phyloP scores from a whole-genome alignment of 192 early-diverging fungal genomes.

The Podila horticola region DNA sequence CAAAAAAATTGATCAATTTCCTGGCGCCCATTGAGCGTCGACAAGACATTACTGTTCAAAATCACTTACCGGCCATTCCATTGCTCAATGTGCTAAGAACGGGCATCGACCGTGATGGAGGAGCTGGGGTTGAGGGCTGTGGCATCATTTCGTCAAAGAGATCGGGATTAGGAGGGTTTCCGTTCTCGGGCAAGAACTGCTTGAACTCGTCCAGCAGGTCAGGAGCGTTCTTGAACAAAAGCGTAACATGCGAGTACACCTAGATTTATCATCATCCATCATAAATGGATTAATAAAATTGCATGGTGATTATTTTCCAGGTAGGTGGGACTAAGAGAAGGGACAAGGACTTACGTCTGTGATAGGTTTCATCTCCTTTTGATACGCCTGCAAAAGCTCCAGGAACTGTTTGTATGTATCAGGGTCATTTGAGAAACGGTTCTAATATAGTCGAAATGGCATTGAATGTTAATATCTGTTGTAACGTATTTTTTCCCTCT shows the following conservation, averaged over 20 bases:
- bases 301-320: no score
- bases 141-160: slow-evolving; percentile 55
- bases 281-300: no score
- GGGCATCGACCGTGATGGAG: slow-evolving; percentile 49
- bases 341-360: slow-evolving; percentile 74
- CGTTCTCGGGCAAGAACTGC: slow-evolving; percentile 95
- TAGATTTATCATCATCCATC: slow-evolving; percentile 18
- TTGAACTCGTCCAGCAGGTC: slow-evolving; percentile 98
- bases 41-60: no score
- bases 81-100: slow-evolving; percentile 58
- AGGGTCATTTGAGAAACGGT: slow-evolving; percentile 90
- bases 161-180: slow-evolving; percentile 58
- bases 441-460: slow-evolving; percentile 55
- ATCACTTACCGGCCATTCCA: slow-evolving; percentile 58
- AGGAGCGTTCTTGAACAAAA: slow-evolving; percentile 84
- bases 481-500: not conserved
- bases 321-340: not conserved
- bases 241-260: slow-evolving; percentile 95
- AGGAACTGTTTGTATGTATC: slow-evolving; percentile 98
- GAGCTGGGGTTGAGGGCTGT: slow-evolving; percentile 45
- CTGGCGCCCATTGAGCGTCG: not conserved
- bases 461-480: no score
- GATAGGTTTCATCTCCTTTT: slow-evolving; percentile 95
- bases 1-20: not conserved
- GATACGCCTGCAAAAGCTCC: slow-evolving; percentile 97